Percentiles rank a stretch among this genome's conserved stretches.
Evolutionary conservation across 108 stramenopile genomes (phyloP).

Genomic region (Nitzschia sp.): DNA sequence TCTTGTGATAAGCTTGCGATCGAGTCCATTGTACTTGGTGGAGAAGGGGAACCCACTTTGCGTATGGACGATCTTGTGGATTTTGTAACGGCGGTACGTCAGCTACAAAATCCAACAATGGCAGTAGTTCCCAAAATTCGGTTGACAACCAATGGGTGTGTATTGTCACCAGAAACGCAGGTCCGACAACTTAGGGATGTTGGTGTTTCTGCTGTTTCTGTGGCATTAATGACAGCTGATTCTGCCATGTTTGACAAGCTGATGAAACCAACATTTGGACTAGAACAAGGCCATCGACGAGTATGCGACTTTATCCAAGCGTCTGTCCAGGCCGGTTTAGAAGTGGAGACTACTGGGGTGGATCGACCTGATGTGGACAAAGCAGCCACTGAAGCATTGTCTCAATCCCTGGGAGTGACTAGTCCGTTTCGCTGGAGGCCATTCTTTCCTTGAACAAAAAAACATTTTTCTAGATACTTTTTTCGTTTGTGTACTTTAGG

Average conservation of each 20-base stretch:
- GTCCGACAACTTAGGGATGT: conserved; percentile 9
- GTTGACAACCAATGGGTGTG: conserved; percentile 52
- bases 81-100: conserved; percentile 10
- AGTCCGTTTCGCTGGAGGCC: conserved; percentile 50
- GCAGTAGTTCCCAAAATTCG: conserved; percentile 23
- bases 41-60: conserved; percentile 77
- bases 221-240: conserved; percentile 48
- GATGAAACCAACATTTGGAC: conserved; percentile 23
- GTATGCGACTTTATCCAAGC: conserved; percentile 55
- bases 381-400: conserved; percentile 37
- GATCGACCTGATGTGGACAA: conserved; percentile 67
- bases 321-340: conserved; percentile 48
- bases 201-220: conserved; percentile 37
- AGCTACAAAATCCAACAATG: background rate
- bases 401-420: conserved; percentile 32
- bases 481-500: conserved; percentile 32
- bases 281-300: conserved; percentile 32
- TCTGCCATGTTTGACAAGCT: conserved; percentile 39
- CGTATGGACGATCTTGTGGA: conserved; percentile 55
- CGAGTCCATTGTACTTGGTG: conserved; percentile 61
- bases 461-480: background rate
- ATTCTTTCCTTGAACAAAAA: conserved; percentile 27
- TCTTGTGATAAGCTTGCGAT: background rate
- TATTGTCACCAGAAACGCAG: conserved; percentile 4
- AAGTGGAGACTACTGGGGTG: conserved; percentile 67